Evolutionary conservation across 371 early-diverging fungal genomes (phyloP), one percentile per base, ranked within the genome.

Genomic region (Mortierella sp.): DNA sequence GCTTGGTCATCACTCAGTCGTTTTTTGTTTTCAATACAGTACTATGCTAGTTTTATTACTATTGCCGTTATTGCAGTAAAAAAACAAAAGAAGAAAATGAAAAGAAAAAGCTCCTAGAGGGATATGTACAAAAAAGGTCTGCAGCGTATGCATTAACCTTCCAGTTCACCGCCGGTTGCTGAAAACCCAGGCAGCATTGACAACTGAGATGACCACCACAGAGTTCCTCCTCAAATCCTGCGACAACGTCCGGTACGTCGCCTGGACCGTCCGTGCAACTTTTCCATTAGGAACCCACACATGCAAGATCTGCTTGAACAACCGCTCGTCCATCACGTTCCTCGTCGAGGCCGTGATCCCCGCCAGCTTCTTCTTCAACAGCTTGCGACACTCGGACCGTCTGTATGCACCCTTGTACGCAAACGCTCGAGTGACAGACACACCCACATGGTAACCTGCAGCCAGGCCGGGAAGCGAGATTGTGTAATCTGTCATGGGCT

Each of bases 361-460:
- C 0, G 61, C 55, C 34, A 90, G 63, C 66, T 91, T 91, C 71
- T 88, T 89, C 39, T 66, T 70, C 10, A 91, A 64, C n/a, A 90
- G 64, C 22, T 85, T 79, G 0, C 72, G 71, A 3, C 90, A 89
- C 68, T 90, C 89, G 24, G 79, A 37, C 40, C 73, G 73, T 0
- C 87, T 88, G 70, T 87, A 88, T 0, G 80, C 74, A 9, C 89
- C 81, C 31, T 78, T 64, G 70, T 74, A 88, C 0, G 89, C 85
- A 74, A 87, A 86, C 1, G 92, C 90, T 2, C 92, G 79, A 2
- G 92, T 91, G 26, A 91, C 92, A 7, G 90, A 90, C 11, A 91
- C 90, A 37, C 89, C 90, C 10, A 90, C 75, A 40, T 75, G 72
- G 63, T 73, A 50, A 8, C 65, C 64, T 22, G 78, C 66, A 8